Evolutionary conservation across 495 filamentous ascomycete species (phyloP), one percentile per base, ranked within the genome.

Genomic region (Hyphodiscus hymeniophilus): DNA sequence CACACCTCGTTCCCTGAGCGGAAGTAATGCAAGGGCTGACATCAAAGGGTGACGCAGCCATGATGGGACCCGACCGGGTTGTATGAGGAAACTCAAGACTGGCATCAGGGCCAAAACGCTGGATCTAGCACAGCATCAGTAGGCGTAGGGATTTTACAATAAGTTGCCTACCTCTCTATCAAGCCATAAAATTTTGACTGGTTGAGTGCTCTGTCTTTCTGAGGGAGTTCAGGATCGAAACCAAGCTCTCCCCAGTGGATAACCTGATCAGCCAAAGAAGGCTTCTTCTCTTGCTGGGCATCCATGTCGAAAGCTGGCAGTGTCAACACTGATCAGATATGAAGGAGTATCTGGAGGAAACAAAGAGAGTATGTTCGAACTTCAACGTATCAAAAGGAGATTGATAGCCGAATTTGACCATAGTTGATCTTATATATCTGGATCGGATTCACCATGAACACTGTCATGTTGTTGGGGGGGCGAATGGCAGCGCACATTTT

Each of bases 1-100:
- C 3, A 89, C 81, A 2, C 85, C 86, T 44, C 72, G 62, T 0
- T 71, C 60, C 1, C 84, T 73, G n/a, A 87, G 69, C 3, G 86
- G 84, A 13, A 89, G 55, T 15, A 69, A 55, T 10, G 82, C 77
- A 8, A 91, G 67, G 6, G 66, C 63, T 13, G 79, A 74, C 15
- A 85, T 65, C 3, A 80, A 44, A 48, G 67, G 69, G 33, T 63
- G 15, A n/a, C 69, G 73, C 23, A 81, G 61, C 72, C 71, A 76
- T 52, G 58, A 56, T 18, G 67, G 67, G 5, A 65, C 60, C 21
- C 64, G 50, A 23, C 60, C 66, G 4, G 69, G 68, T 35, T 71
- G 63, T 11, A 73, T 64, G 26, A 79, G 56, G 21, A 65, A 59
- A 48, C 67, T 76, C 36, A 76, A 52, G 15, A 68, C 64, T 22